Base-by-base conservation (phyloP, 2,329 filamentous ascomycete species). In the Xylariaceae sp. region DNA sequence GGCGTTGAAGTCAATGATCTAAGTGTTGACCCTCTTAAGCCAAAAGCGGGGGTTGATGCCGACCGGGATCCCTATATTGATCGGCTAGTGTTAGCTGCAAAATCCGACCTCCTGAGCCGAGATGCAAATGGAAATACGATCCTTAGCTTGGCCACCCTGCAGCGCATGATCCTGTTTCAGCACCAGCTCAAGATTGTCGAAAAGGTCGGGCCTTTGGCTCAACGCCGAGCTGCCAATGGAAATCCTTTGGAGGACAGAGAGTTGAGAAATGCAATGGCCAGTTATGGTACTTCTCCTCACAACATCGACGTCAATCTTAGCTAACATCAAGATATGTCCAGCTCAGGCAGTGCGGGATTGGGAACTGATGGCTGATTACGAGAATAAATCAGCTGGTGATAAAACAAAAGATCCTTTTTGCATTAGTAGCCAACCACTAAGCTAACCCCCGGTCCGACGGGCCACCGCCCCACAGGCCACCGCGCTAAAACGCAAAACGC, bases 261-360 rank as follows among this genome's bases (percentile, higher is more conserved):
- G 16, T 11, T 39, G 14, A 33, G 40, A 34, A 21, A 20, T 20
- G 10, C 22, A 22, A 20, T 20, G 21, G 37, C 25, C 8, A 14
- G 14, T 14, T 29, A 29, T 29, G 14, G 25, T 29, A 29, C 8
- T 8, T 14, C 8, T 14, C 8, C 25, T 29, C 25, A 8, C 14
- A 8, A 8, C 25, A 14, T 16, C 23, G 5, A 10, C 27, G 10
- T n/a, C 5, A 6, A 11, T 8, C 22, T n/a, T 4, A n/a, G 12
- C 37, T 40, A n/a, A 25, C 21, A 3, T n/a, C 14, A 3, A 6
- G 20, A 40, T 17, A 2, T 14, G 14, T 8, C 8, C 23, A 41
- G 39, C 27, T 12, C 19, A 41, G 25, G 39, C 25, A 14, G 39
- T 41, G 6, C 39, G 39, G 16, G 39, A 41, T 41, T 41, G 39